phyloP scores from a whole-genome alignment of 179 eudicot genomes.

The Spinacia oleracea region DNA sequence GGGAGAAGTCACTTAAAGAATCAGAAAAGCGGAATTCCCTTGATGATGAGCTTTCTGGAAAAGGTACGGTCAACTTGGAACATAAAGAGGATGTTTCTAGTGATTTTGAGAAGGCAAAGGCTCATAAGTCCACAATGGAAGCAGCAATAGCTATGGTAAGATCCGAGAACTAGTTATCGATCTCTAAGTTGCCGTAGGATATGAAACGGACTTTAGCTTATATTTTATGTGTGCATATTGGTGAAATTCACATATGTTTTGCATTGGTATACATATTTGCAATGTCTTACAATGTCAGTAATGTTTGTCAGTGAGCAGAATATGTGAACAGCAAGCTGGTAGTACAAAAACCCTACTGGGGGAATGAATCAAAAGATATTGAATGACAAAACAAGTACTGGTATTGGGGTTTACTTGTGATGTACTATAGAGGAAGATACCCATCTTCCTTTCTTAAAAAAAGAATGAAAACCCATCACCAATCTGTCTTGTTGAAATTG shows the following conservation, averaged over 20 bases:
- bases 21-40: constrained; percentile 43
- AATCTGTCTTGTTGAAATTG: constrained; percentile 7
- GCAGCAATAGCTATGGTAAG: constrained; percentile 86
- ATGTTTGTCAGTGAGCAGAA: not conserved
- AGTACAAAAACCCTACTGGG: no score
- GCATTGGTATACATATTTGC: not conserved
- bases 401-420: not conserved
- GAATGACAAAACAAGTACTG: no score
- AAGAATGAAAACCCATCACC: not conserved
- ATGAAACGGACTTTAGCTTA: constrained; percentile 8
- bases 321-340: constrained; percentile 2
- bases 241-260: not conserved
- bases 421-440: constrained; percentile 5
- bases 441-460: not conserved
- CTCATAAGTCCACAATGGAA: constrained; percentile 87
- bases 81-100: constrained; percentile 50
- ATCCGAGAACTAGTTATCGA: constrained; percentile 10
- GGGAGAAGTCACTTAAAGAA: constrained; percentile 77
- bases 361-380: no score
- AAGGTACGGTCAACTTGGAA: constrained; percentile 45
- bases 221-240: not conserved
- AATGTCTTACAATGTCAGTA: not conserved
- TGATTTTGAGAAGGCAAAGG: constrained; percentile 92
- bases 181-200: constrained; percentile 12
- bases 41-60: constrained; percentile 47